Evolutionary conservation across 2,329 filamentous ascomycete genomes (phyloP), one percentile per base, ranked within the genome.

Genomic region (Bipolaris bicolor): DNA sequence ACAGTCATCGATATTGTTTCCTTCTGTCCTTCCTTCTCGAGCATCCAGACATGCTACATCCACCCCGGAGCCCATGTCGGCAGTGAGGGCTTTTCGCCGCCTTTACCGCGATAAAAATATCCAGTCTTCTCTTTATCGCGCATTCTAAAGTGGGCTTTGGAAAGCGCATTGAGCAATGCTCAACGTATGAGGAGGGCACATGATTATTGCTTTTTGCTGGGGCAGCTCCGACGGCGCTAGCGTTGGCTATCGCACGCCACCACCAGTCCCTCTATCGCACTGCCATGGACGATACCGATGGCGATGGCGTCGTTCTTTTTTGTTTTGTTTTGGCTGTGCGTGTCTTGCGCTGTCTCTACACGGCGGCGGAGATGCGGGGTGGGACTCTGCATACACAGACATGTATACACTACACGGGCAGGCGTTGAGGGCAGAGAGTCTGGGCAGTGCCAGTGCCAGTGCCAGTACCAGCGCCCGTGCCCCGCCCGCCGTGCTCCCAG

Each of bases 111-210:
- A 43, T 24, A 24, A 22, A 26, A 24, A 24, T 26, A 24, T 26
- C 20, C 22, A 26, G 20, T 15, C 6, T 26, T 6, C 20, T 26
- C 40, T 26, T 18, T 43, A 13, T 54, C 57, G 0, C 51, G 37
- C 3, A 58, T 73, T 3, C 60, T 61, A 44, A 67, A 75, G 52
- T 66, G 1, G 73, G 72, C 70, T 74, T 29, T 74, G 65, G 57
- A 9, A 37, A 3, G 26, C n/a, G 13, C 26, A 15, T 33, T 3
- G 43, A 20, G 26, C 26, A 11, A 2, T 13, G 29, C 29, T 31
- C 29, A 5, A 31, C 29, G 29, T 11, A 31, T 33, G 16, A 11
- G 16, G 43, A 46, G 16, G 13, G n/a, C 24, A 24, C 16, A 7
- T 18, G 29, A 5, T 39, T 16, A 13, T 36, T 49, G 26, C 36